phyloP scores from a whole-genome alignment of 2,329 filamentous ascomycete genomes.

The Drechslerella dactyloides region DNA sequence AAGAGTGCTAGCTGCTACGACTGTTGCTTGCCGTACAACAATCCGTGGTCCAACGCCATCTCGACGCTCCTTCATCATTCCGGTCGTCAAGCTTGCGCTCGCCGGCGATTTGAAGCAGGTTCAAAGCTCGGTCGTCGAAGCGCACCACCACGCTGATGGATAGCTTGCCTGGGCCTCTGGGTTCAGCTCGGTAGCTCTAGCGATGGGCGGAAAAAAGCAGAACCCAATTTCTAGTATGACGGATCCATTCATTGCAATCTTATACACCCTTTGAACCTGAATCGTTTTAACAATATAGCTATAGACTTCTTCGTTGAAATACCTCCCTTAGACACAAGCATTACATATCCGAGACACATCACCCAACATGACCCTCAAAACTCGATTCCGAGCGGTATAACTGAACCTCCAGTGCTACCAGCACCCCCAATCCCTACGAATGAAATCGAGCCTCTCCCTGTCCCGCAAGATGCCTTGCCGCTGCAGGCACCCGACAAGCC shows the following conservation, averaged over 20 bases:
- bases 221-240: conserved; percentile 37
- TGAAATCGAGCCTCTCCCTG: conserved; percentile 7
- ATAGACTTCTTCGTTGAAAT: conserved; percentile 48
- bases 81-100: too few relatives aligned
- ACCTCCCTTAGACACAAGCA: conserved; percentile 13
- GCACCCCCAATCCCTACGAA: conserved; percentile 3
- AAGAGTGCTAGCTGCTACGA: too few relatives aligned
- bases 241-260: conserved; percentile 1
- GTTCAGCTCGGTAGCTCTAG: conserved; percentile 39
- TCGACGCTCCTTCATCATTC: too few relatives aligned
- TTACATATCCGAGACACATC: conserved; percentile 3
- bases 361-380: neutral
- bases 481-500: conserved; percentile 12
- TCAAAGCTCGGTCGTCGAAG: neutral
- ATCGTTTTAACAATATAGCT: neutral
- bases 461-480: conserved; percentile 10
- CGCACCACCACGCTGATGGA: conserved; percentile 30
- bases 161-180: conserved; percentile 4
- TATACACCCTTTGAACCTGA: neutral
- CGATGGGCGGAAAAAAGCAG: conserved; percentile 49
- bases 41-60: too few relatives aligned
- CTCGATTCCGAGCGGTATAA: neutral
- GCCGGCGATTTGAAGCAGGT: neutral
- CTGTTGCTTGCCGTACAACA: too few relatives aligned
- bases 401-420: neutral